Conservation (phyloP, 169 alveolate species). For the Plasmodium coatneyi region DNA sequence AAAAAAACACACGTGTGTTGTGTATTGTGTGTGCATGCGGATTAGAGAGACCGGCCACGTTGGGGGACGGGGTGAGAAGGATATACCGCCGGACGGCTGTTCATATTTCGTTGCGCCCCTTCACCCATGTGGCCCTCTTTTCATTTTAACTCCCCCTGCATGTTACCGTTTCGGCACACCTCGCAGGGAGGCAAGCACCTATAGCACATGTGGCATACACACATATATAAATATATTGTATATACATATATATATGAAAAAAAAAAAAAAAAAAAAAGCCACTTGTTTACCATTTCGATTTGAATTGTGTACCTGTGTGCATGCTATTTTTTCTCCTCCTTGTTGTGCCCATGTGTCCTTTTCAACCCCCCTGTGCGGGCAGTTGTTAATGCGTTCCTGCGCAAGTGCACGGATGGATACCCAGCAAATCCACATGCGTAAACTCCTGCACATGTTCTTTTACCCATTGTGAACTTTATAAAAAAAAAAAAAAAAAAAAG, state of each 20-base stretch:
- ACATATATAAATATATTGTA: background rate
- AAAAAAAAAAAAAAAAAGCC: background rate
- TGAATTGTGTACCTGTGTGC: background rate
- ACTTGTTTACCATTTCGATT: background rate
- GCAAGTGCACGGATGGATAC: background rate
- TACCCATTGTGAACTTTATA: background rate
- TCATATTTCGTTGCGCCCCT: background rate
- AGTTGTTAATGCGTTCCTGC: background rate
- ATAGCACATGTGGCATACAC: background rate
- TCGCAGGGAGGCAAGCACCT: background rate
- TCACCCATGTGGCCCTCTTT: background rate
- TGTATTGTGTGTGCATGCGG: background rate
- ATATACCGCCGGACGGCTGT: background rate
- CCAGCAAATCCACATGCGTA: background rate
- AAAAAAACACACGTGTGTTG: background rate
- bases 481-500: background rate
- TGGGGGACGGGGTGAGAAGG: background rate
- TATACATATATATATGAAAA: background rate
- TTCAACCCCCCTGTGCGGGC: background rate
- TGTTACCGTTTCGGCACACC: background rate
- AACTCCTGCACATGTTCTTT: background rate
- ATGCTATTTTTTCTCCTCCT: background rate
- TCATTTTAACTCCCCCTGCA: background rate
- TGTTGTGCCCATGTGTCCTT: background rate
- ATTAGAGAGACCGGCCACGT: background rate